Percentiles rank a stretch among this genome's conserved stretches.
Evolutionary conservation across 2,329 filamentous ascomycete species (phyloP).

Genomic region (Penicillium nordicum): DNA sequence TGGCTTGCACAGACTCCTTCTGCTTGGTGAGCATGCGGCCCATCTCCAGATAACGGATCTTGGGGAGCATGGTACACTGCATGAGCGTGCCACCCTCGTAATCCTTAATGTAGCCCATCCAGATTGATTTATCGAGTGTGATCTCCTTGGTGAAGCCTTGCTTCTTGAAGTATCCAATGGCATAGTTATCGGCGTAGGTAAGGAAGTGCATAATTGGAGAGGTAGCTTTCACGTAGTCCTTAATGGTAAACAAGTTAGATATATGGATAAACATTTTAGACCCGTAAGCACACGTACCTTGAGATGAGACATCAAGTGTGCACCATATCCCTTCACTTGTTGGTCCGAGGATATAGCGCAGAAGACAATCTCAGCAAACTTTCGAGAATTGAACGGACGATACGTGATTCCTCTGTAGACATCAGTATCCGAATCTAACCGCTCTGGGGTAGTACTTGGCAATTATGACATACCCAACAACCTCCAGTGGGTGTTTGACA

Average conservation of each 20-base stretch:
- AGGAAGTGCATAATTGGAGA: constrained; percentile 98
- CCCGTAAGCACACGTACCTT: constrained; percentile 54
- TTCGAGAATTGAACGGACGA: constrained; percentile 83
- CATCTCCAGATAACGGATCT: constrained; percentile 88
- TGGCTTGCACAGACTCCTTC: constrained; percentile 90
- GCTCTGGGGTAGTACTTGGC: not conserved
- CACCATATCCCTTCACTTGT: constrained; percentile 97
- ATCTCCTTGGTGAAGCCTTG: constrained; percentile 99
- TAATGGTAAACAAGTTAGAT: constrained; percentile 7
- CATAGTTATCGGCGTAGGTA: constrained; percentile 98
- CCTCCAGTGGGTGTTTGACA: constrained; percentile 91
- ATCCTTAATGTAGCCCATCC: constrained; percentile 99
- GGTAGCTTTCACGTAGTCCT: constrained; percentile 93
- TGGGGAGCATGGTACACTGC: constrained; percentile 97
- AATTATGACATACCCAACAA: constrained; percentile 59
- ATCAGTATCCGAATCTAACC: constrained; percentile 7
- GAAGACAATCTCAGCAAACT: constrained; percentile 98
- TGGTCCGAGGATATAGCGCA: constrained; percentile 97
- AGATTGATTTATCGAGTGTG: constrained; percentile 79
- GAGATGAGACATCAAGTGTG: constrained; percentile 94
- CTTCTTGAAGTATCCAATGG: constrained; percentile 98
- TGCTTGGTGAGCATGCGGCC: constrained; percentile 95
- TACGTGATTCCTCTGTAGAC: constrained; percentile 81
- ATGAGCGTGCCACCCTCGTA: constrained; percentile 99
- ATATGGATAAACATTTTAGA: not conserved